Conservation (phyloP, 495 filamentous ascomycete species). For the Penicillium cosmopolitanum region DNA sequence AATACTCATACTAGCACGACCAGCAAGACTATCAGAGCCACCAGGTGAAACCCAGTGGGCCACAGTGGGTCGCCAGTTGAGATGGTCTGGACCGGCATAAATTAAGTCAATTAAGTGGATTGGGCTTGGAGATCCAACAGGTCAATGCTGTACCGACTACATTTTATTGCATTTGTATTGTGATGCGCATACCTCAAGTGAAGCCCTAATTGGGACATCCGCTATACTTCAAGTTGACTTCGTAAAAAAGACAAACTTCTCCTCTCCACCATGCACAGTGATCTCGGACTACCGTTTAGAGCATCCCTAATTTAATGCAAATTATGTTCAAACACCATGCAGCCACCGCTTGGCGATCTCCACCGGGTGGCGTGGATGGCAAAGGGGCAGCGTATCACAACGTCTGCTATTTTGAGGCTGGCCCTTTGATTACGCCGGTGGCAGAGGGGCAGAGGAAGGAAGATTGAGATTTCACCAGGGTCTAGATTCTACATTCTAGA, state of each 20-base stretch:
- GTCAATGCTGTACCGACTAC: no score
- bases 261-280: neutral
- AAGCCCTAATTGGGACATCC: no score
- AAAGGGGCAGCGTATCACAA: slow-evolving; percentile 1
- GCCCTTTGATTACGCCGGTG: neutral
- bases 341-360: slow-evolving; percentile 12
- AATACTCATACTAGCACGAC: no score
- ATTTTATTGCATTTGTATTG: no score
- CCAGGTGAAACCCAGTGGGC: slow-evolving; percentile 22
- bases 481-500: no score
- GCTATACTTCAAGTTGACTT: no score
- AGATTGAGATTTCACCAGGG: no score
- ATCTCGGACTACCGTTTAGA: neutral
- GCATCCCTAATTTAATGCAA: slow-evolving; percentile 2
- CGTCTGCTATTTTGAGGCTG: neutral
- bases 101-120: neutral
- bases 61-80: slow-evolving; percentile 21
- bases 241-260: no score
- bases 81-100: slow-evolving; percentile 13
- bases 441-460: neutral
- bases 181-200: no score
- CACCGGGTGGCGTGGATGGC: slow-evolving; percentile 22
- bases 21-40: neutral
- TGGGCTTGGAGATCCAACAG: no score
- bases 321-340: slow-evolving; percentile 3